Conservation (phyloP, 2,329 filamentous ascomycete genomes). For the Cryphonectria japonica region DNA sequence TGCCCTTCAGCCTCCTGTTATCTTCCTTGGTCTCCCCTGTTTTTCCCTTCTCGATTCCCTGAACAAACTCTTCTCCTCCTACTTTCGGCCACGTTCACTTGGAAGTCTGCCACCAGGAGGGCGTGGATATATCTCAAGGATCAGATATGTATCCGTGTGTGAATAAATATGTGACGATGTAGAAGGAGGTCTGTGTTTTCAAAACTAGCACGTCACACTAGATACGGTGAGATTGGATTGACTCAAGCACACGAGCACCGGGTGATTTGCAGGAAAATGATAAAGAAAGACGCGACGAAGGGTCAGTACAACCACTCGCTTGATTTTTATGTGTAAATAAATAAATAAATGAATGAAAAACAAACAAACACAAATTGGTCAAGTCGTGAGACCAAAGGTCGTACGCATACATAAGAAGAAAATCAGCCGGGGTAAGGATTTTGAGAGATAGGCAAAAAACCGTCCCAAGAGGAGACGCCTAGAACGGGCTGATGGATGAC, state of each 20-base stretch:
- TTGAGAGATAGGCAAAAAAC: slow-evolving; percentile 7
- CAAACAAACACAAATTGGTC: background rate
- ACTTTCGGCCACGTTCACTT: background rate
- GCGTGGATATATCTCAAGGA: background rate
- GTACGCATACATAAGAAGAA: background rate
- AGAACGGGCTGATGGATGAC: slow-evolving; percentile 9
- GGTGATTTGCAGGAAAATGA: background rate
- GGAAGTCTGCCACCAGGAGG: background rate
- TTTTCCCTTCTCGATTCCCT: background rate
- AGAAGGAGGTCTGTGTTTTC: background rate
- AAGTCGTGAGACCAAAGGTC: background rate
- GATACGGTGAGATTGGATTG: background rate
- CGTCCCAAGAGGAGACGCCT: background rate
- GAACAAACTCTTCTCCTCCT: no score
- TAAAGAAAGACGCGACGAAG: background rate
- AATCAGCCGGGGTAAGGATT: background rate
- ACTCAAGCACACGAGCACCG: background rate
- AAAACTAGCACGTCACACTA: background rate
- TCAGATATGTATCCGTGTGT: background rate
- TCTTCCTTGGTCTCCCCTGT: background rate
- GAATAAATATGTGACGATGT: background rate
- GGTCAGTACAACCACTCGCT: background rate
- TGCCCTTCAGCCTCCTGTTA: background rate
- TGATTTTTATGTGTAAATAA: background rate
- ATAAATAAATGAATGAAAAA: background rate